Evolutionary conservation across 2,329 filamentous ascomycete genomes (phyloP).

Genomic region (Fusarium sp.): DNA sequence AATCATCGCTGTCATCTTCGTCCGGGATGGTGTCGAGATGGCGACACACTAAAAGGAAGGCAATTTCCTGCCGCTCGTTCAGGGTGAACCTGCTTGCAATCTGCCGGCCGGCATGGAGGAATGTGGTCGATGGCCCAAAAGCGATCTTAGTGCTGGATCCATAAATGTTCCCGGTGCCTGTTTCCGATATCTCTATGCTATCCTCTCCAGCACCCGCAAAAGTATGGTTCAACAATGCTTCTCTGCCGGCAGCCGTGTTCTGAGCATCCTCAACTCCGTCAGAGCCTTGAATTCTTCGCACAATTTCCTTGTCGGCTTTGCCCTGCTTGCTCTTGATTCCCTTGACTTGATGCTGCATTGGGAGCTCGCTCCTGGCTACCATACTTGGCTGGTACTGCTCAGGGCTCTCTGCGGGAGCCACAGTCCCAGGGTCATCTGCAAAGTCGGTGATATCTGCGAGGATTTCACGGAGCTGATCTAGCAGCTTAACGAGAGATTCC

Average conservation of each 20-base stretch:
- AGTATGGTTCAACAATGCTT: neutral
- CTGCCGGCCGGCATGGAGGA: neutral
- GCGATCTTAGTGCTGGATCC: neutral
- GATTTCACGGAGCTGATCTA: neutral
- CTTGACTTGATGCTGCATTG: neutral
- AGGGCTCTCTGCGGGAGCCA: neutral
- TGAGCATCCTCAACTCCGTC: neutral
- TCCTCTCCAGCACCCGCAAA: neutral
- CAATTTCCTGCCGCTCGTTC: slow-evolving; percentile 7
- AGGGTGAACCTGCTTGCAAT: neutral
- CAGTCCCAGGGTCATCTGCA: neutral
- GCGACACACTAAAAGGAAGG: slow-evolving; percentile 11
- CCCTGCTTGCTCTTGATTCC: neutral
- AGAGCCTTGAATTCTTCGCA: neutral
- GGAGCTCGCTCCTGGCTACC: neutral
- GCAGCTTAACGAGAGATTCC: neutral
- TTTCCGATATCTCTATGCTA: neutral
- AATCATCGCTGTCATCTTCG: neutral
- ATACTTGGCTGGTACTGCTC: neutral
- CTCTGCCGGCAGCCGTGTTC: neutral
- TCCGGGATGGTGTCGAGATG: neutral
- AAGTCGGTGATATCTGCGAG: neutral
- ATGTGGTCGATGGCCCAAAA: slow-evolving; percentile 3
- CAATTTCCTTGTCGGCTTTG: neutral
- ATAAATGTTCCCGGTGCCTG: neutral